These are phyloP conservation scores for Collybia mongolica DNA, from an alignment of 768 basidiomycete species.

Conservation along the genomic window DNA sequence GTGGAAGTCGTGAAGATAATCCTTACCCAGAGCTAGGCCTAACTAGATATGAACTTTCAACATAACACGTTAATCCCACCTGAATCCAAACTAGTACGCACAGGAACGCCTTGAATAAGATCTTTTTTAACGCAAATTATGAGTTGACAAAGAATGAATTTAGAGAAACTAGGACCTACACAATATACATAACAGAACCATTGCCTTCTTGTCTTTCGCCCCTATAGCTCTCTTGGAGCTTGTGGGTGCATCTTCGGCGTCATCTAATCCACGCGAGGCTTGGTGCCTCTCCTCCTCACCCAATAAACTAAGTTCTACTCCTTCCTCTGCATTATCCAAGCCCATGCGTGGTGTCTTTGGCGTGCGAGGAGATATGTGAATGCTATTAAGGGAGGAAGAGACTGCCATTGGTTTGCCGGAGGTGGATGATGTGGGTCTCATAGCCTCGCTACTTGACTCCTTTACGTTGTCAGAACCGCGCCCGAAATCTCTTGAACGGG, in stretches of 20 bases:
- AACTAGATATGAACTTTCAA: slow-evolving; percentile 41
- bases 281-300: slow-evolving; percentile 52
- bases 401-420: slow-evolving; percentile 44
- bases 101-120: slow-evolving; percentile 87
- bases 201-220: slow-evolving; percentile 77
- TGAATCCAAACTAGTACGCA: slow-evolving; percentile 38
- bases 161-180: slow-evolving; percentile 54
- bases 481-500: slow-evolving; percentile 4
- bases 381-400: slow-evolving; percentile 58
- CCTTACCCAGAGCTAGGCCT: slow-evolving; percentile 83
- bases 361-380: slow-evolving; percentile 57
- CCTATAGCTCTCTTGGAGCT: slow-evolving; percentile 53
- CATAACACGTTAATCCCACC: slow-evolving; percentile 5
- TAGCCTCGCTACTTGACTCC: slow-evolving; percentile 29
- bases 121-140: slow-evolving; percentile 35
- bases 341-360: slow-evolving; percentile 35
- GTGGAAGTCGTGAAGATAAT: not conserved
- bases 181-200: slow-evolving; percentile 81
- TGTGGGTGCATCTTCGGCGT: slow-evolving; percentile 28
- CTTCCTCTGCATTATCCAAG: slow-evolving; percentile 43
- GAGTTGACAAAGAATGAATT: slow-evolving; percentile 7
- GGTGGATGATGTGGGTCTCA: slow-evolving; percentile 33
- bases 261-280: slow-evolving; percentile 42
- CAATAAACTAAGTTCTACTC: slow-evolving; percentile 61
- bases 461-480: not conserved